These are phyloP conservation scores for Glycine soja DNA, from an alignment of 306 rosid genomes.

Conservation along the genomic window DNA sequence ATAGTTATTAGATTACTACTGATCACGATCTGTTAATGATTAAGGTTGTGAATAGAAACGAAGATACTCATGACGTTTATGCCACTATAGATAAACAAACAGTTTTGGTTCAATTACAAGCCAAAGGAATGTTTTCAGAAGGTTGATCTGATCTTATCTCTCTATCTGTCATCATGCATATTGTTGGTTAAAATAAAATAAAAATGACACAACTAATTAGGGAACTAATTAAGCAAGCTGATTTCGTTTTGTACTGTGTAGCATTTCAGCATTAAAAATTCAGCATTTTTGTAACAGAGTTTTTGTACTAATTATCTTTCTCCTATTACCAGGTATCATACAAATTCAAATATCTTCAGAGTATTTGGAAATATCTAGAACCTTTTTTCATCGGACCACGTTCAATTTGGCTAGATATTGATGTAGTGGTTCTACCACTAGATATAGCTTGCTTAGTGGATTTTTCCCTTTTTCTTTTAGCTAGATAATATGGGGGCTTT, in stretches of 20 bases:
- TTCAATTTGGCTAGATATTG: constrained; percentile 31
- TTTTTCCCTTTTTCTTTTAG: constrained; percentile 28
- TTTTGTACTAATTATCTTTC: too few relatives aligned
- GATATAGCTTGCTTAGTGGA: constrained; percentile 30
- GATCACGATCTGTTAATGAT: constrained; percentile 33
- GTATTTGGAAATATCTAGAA: neutral
- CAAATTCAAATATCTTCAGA: neutral
- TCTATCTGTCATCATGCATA: neutral
- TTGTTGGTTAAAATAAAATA: neutral
- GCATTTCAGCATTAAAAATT: too few relatives aligned
- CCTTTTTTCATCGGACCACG: neutral
- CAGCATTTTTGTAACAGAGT: too few relatives aligned
- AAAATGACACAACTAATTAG: neutral
- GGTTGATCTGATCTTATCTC: too few relatives aligned
- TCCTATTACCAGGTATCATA: neutral
- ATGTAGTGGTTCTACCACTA: constrained; percentile 35
- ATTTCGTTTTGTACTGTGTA: too few relatives aligned
- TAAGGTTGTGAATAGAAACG: constrained; percentile 25
- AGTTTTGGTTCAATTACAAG: too few relatives aligned
- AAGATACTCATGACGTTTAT: constrained; percentile 7
- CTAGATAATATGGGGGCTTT: constrained; percentile 22
- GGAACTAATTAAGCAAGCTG: neutral
- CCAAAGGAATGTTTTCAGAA: too few relatives aligned
- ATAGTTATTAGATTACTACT: neutral
- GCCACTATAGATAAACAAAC: too few relatives aligned